Conservation (phyloP, 768 basidiomycete genomes). For the Tylopilus balloui region DNA sequence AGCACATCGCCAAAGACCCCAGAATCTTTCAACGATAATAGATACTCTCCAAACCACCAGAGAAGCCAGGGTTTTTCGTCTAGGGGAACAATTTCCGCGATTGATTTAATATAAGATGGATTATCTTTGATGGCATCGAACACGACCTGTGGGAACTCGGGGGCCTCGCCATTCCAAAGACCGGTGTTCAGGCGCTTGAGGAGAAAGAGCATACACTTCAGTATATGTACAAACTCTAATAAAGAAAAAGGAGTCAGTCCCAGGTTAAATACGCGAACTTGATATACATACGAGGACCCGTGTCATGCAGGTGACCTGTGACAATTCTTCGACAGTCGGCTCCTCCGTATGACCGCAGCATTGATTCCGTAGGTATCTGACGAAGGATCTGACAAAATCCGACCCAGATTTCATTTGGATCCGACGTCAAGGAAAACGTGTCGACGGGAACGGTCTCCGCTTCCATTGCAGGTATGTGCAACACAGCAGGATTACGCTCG, state of each 20-base stretch:
- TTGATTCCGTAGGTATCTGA: constrained; percentile 45
- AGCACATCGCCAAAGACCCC: constrained; percentile 59
- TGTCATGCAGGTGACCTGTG: constrained; percentile 55
- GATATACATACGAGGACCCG: constrained; percentile 52
- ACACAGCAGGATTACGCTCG: background rate
- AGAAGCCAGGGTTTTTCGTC: constrained; percentile 46
- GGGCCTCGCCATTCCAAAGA: constrained; percentile 68
- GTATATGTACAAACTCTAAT: constrained; percentile 56
- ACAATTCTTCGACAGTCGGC: constrained; percentile 51
- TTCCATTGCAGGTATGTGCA: constrained; percentile 1
- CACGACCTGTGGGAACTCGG: constrained; percentile 71
- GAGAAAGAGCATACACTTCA: constrained; percentile 56
- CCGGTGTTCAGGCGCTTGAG: constrained; percentile 49
- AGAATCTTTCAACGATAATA: constrained; percentile 50
- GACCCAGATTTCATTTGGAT: constrained; percentile 51
- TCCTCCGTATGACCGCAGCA: constrained; percentile 34
- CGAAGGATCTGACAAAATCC: constrained; percentile 44
- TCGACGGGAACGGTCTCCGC: constrained; percentile 1
- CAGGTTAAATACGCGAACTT: background rate
- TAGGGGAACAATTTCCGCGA: constrained; percentile 35
- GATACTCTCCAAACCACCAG: constrained; percentile 61
- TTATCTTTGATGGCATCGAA: constrained; percentile 87
- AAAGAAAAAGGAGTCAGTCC: constrained; percentile 6
- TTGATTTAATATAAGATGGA: constrained; percentile 42
- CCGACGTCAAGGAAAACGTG: constrained; percentile 33